Percentiles rank a stretch among this genome's conserved stretches.
phyloP scores from a whole-genome alignment of 768 basidiomycete species.

The Chiua virens region DNA sequence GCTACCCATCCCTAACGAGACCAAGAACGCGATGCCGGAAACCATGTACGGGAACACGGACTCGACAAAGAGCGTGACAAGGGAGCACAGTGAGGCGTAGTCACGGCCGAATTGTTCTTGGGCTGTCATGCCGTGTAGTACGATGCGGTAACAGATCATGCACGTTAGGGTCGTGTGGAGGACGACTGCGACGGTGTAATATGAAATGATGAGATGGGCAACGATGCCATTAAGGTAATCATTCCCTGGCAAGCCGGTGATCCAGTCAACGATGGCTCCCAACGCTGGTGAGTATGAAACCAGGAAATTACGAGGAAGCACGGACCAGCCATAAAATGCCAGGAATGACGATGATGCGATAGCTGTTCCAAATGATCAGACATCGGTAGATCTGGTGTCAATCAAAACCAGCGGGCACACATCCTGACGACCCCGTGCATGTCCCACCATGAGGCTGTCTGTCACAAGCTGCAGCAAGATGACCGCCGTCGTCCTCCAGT shows the following conservation, averaged over 20 bases:
- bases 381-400: conserved; percentile 34
- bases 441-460: conserved; percentile 34
- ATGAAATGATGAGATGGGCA: conserved; percentile 8
- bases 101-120: background rate
- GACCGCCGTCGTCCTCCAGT: conserved; percentile 24
- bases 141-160: conserved; percentile 11
- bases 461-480: conserved; percentile 30
- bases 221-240: conserved; percentile 2
- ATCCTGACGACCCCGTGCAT: no score
- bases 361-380: conserved; percentile 30
- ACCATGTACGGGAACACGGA: conserved; percentile 13
- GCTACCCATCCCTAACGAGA: conserved; percentile 5
- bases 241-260: background rate
- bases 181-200: conserved; percentile 6
- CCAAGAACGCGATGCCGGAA: conserved; percentile 6
- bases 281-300: background rate
- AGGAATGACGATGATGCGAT: conserved; percentile 2
- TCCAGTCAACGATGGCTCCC: background rate
- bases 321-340: conserved; percentile 5
- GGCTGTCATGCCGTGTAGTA: background rate
- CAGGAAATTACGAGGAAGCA: background rate
- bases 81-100: background rate
- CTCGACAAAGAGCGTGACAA: conserved; percentile 9
- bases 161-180: conserved; percentile 4
- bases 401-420: no score